Evolutionary conservation across 2,329 filamentous ascomycete genomes (phyloP).

Genomic region (Diaporthe longicolla): DNA sequence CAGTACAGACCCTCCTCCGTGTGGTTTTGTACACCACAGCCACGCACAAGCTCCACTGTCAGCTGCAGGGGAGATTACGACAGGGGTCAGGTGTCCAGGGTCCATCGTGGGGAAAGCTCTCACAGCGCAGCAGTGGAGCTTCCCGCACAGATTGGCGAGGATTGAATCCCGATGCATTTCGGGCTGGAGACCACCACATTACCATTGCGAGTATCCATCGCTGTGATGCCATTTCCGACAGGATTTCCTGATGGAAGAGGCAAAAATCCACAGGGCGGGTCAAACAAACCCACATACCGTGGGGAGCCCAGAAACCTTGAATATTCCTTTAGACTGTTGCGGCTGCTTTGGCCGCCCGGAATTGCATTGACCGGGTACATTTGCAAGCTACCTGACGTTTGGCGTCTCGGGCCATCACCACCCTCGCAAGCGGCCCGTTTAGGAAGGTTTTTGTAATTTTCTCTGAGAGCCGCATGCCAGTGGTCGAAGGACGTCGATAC

Average conservation of each 20-base stretch:
- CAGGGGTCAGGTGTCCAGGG: constrained; percentile 32
- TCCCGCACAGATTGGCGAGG: constrained; percentile 38
- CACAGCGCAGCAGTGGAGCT: constrained; percentile 35
- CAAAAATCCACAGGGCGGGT: neutral
- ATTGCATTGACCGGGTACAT: neutral
- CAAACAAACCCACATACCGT: neutral
- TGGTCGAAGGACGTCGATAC: neutral
- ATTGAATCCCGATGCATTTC: constrained; percentile 41
- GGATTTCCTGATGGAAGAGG: neutral
- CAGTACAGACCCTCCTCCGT: constrained; percentile 35
- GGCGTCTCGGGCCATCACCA: neutral
- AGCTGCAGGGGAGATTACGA: constrained; percentile 37
- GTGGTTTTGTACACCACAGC: constrained; percentile 9
- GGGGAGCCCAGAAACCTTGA: constrained; percentile 9
- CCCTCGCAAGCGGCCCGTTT: constrained; percentile 32
- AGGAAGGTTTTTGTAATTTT: neutral
- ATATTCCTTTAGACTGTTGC: neutral
- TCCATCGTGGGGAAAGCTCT: constrained; percentile 41
- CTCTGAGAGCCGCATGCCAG: constrained; percentile 8
- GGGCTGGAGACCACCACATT: constrained; percentile 22
- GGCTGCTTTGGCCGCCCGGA: neutral
- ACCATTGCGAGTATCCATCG: neutral
- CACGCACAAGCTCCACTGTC: constrained; percentile 26
- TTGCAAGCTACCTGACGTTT: neutral
- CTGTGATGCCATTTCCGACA: constrained; percentile 3